Conservation (phyloP, 768 basidiomycete genomes). For the Daedaleopsis sinensis region DNA sequence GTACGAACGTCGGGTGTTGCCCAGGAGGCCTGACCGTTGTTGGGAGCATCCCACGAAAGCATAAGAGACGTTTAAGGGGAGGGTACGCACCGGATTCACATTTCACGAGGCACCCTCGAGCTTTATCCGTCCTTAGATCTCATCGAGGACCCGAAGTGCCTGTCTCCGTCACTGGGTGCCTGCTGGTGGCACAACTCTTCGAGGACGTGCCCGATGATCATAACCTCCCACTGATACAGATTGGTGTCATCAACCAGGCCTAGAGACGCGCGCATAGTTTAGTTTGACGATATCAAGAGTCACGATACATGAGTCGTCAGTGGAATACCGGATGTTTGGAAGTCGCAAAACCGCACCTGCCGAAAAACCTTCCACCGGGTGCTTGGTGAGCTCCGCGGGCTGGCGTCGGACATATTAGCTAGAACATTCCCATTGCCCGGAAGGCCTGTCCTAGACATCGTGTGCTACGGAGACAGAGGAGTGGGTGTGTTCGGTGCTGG, state of each 20-base stretch:
- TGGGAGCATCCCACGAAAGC: too few relatives aligned
- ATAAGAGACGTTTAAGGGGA: too few relatives aligned
- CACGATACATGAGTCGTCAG: constrained; percentile 8
- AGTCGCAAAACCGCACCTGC: constrained; percentile 58
- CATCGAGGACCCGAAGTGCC: too few relatives aligned
- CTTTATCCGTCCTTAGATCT: too few relatives aligned
- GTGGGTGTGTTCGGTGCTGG: background rate
- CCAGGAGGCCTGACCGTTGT: too few relatives aligned
- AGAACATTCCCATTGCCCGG: constrained; percentile 21
- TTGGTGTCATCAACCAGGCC: constrained; percentile 96
- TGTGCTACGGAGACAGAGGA: constrained; percentile 2
- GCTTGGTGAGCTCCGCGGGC: constrained; percentile 85
- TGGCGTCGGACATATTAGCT: constrained; percentile 69
- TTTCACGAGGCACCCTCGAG: too few relatives aligned
- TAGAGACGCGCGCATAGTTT: too few relatives aligned
- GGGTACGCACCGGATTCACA: too few relatives aligned
- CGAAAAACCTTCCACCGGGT: constrained; percentile 94
- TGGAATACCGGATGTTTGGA: constrained; percentile 2
- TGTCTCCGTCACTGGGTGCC: too few relatives aligned
- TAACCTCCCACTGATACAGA: constrained; percentile 94
- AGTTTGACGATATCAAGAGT: too few relatives aligned
- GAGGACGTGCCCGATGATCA: constrained; percentile 82
- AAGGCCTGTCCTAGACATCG: constrained; percentile 28
- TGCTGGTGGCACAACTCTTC: background rate
- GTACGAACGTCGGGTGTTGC: too few relatives aligned